Base-by-base conservation (phyloP, 2,329 filamentous ascomycete species). In the Penicillium fuscoglaucum region DNA sequence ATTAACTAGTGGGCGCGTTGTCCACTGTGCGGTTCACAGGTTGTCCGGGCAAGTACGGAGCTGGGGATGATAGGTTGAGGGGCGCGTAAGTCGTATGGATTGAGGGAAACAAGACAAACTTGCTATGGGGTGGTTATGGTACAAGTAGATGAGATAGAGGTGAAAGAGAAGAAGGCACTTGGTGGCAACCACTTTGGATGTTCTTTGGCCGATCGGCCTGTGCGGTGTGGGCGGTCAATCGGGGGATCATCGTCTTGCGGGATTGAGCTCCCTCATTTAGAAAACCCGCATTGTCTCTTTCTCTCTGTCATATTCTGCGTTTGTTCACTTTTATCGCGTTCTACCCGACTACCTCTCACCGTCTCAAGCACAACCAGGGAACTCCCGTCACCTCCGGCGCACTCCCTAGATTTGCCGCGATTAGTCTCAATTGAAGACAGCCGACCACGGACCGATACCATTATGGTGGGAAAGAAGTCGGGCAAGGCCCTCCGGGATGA, bases 401-500 rank as follows among this genome's bases (percentile, higher is more conserved):
- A 40, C 60, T 62, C 57, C 60, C 57, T 64, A 55, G 61, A 65
- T 65, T 55, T 56, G 43, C 43, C 39, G 55, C 55, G 56, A 39
- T 46, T 13, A 21, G 33, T 55, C 33, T 39, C 48, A 49, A 60
- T 58, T 57, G 48, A 60, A 37, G 43, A 52, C n/a, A 49, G 33
- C 29, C 24, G 40, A 47, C 41, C 35, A 46, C 46, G n/a, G 28
- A 37, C 33, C 26, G 54, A 55, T 43, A 35, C 48, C 71, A 78
- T 59, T 46, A 87, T 88, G 85, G 85, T 87, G 44, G 84, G 84
- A 62, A 88, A 88, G 73, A 88, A 87, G 69, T 87, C 84, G 37
- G 84, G 84, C 53, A 83, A 83, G 70, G 83, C 84, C 66, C 76
- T 86, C 67, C 77, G 82, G 70, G 85, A 87, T 74, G 84, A 89